phyloP scores from a whole-genome alignment of 345 rosid species.

The Triadica sebifera region DNA sequence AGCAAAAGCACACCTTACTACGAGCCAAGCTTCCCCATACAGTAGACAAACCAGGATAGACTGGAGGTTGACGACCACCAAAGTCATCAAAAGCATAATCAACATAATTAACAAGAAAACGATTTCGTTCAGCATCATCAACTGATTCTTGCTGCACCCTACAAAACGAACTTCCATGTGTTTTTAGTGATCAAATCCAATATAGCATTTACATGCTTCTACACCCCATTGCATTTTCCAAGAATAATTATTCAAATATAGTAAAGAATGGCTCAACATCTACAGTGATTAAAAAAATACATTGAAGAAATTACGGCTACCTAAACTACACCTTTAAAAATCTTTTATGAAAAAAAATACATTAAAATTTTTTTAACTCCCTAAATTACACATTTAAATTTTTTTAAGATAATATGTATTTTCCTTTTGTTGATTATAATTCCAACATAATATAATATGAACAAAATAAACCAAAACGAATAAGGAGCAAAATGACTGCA shows the following conservation, averaged over 20 bases:
- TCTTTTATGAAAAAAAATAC: too few relatives aligned
- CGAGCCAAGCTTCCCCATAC: conserved; percentile 99
- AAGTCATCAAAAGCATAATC: conserved; percentile 98
- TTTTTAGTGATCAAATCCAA: conserved; percentile 1
- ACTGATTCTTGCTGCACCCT: conserved; percentile 99
- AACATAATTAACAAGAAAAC: conserved; percentile 85
- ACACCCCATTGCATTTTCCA: background rate
- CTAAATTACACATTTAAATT: too few relatives aligned
- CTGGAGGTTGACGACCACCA: conserved; percentile 98
- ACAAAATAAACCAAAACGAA: background rate
- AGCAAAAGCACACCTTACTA: conserved; percentile 64
- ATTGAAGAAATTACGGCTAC: background rate
- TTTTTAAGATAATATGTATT: background rate
- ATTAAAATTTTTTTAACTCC: too few relatives aligned
- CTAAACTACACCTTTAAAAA: background rate
- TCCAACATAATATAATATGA: background rate
- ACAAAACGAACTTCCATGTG: conserved; percentile 24
- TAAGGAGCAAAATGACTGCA: background rate
- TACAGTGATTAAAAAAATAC: background rate
- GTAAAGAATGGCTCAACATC: background rate
- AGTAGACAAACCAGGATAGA: conserved; percentile 94
- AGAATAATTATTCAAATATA: background rate
- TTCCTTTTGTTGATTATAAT: background rate
- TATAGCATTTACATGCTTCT: conserved; percentile 7
- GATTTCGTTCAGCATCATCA: conserved; percentile 95